Base-by-base conservation (phyloP, 495 filamentous ascomycete species). In the Recurvomyces mirabilis region DNA sequence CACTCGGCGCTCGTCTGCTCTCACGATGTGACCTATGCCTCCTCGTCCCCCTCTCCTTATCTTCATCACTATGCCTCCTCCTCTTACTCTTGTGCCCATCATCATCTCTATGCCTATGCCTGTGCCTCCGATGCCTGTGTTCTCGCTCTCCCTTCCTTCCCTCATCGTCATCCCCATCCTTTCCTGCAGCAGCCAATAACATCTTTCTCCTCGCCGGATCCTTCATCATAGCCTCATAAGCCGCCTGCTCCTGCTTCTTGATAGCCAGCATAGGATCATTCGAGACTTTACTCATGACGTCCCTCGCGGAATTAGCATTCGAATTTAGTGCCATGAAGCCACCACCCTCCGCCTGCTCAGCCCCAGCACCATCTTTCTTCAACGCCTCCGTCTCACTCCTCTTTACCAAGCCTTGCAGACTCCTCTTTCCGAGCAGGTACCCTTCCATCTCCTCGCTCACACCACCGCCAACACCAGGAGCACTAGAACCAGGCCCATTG, bases 371-470 rank as follows among this genome's bases (percentile, higher is more conserved):
- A 19, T 56, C 49, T 65, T 93, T 95, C 61, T 81, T 77, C 47
- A 95, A 64, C 51, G 79, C 82, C 65, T 88, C 78, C 45, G 75
- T 73, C 28, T 80, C 77, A 30, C 83, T 84, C 62, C 87, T 91
- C 42, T 94, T 72, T n/a, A 96, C 62, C 4, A 82, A 72, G 2
- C 66, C 65, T 65, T 94, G 88, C 55, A 98, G 84, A 9, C 91
- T 73, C 35, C 91, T 69, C 65, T 94, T 96, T 11, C 91, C 91
- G 13, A 98, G 71, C 5, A 98, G 64, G 58, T 93, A 96, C 6
- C 83, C 86, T 54, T 98, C 91, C 73, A 82, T 87, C 63, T 96
- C 93, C 59, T 94, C 88, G 0, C 80, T 81, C 44, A 85, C 86
- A 36, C 87, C 84, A 17, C 71, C 74, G 0, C 79, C 81, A 43